Evolutionary conservation across 345 rosid species (phyloP), one percentile per base, ranked within the genome.

Genomic region (Anastatica hierochuntica): DNA sequence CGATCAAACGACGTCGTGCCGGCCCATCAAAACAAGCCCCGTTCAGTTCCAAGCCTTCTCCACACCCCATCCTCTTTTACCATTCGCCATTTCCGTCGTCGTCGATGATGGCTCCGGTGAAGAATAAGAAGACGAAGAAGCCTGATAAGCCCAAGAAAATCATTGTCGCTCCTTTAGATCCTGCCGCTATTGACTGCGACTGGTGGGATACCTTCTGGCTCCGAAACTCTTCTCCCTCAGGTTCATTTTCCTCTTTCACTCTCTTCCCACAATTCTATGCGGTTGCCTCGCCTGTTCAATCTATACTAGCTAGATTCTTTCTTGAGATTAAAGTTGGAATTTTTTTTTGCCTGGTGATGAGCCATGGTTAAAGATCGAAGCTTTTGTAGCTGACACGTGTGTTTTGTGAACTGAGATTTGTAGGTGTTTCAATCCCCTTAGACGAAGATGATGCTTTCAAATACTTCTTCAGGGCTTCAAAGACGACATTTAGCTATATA

Each of bases 141-240:
- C 49, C 52, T 24, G 79, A 78, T 67, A 77, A 76, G 61, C 58
- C 70, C 59, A 70, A 52, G 67, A 66, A 44, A 56, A 16, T 64
- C 17, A 63, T 60, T 48, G 53, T 46, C 0, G 80, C 58, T 52
- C 84, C 95, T 6, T 31, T 76, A 26, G 97, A 81, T 26, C 94
- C 90, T 39, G 79, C 73, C 17, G 76, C 86, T 50, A 55, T 58
- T 29, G 96, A 90, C 43, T 79, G 95, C 49, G 95, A 85, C 53
- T 90, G 97, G 97, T 90, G 97, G 97, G 81, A 72, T 27, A 60
- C 69, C 67, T 90, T 90, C 88, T 81, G 80, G 84, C 76, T 39
- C 56, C 81, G 76, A 64, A 85, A 86, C 67, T 79, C 88, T 64
- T 75, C 85, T 10, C 47, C 62, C 58, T 56, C 84, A 82, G 95